Base-by-base conservation (phyloP, 2,329 filamentous ascomycete genomes). In the Thelonectria olida region DNA sequence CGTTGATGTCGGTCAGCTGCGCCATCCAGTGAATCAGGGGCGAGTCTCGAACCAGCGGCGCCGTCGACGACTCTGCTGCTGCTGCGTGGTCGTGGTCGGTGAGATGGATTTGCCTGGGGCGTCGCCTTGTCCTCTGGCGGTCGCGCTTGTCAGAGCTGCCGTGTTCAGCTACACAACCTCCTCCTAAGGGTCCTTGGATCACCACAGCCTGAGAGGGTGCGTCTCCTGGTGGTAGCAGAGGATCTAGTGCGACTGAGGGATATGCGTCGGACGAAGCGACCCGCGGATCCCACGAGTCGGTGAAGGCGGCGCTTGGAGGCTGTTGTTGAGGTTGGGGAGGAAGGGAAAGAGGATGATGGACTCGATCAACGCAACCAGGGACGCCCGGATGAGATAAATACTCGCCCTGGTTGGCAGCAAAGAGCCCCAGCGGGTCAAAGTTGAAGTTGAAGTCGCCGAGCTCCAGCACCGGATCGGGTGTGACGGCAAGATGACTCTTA, bases 1-100 rank as follows among this genome's bases (percentile, higher is more conserved):
- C 69, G 65, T 79, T 78, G 63, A 80, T 74, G 48, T 78, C 72
- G 23, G 75, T 75, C 56, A 80, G 69, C 61, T 77, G 75, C 62
- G 77, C 73, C 77, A 79, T 79, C 73, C 75, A 78, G 72, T 74
- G 70, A 56, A 73, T 64, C 48, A 57, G 39, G 48, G 73, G 61
- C 7, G 64, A 53, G 49, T 73, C 67, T 34, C 64, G 59, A 27
- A 65, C 58, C 54, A 64, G 61, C 20, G 65, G 61, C 42, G 65
- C 52, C 15, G 66, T 51, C 9, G 25, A 12, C 13, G 34, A 12
- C 34, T 7, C 6, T 17, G 34, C n/a, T 38, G 34, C n/a, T 44
- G 19, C 10, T 27, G 12, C 41, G 64, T 67, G 56, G 31, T 49
- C 50, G 53, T 66, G 64, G 56, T 72, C 67, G 28, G 67, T 59